Percentiles rank a stretch among this genome's conserved stretches.
Conservation (phyloP, 177 flowering plant genomes). For the Vitis hybrid region DNA sequence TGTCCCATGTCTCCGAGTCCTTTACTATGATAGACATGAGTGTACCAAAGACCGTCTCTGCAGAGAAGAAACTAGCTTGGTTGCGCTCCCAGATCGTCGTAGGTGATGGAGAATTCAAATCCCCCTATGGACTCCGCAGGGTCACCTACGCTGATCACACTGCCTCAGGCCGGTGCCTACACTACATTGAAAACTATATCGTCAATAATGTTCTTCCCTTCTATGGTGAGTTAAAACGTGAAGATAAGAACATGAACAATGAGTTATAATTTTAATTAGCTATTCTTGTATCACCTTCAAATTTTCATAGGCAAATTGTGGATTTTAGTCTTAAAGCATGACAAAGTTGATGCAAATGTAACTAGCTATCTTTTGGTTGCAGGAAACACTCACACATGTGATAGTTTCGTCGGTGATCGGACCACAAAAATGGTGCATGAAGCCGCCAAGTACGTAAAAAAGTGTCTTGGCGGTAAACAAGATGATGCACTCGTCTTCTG, state of each 20-base stretch:
- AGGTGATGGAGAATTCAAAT: slow-evolving; percentile 32
- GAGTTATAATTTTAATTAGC: not conserved
- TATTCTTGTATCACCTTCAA: not conserved
- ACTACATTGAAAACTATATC: slow-evolving; percentile 57
- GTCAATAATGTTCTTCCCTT: slow-evolving; percentile 54
- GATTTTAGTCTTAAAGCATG: too few relatives aligned
- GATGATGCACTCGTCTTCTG: slow-evolving; percentile 64
- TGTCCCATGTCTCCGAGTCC: not conserved
- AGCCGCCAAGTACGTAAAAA: slow-evolving; percentile 60
- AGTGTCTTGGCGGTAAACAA: slow-evolving; percentile 55
- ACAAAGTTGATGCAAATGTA: too few relatives aligned
- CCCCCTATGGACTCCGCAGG: slow-evolving; percentile 59
- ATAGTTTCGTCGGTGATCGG: slow-evolving; percentile 63
- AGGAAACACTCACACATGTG: slow-evolving; percentile 80
- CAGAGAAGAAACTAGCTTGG: slow-evolving; percentile 49
- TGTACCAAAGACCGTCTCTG: slow-evolving; percentile 6
- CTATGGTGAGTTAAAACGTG: slow-evolving; percentile 41
- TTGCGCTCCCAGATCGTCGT: slow-evolving; percentile 63
- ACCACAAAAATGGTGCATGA: slow-evolving; percentile 59
- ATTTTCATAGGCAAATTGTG: not conserved
- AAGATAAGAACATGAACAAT: too few relatives aligned
- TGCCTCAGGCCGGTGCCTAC: slow-evolving; percentile 67
- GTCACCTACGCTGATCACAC: slow-evolving; percentile 78
- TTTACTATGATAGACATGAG: slow-evolving; percentile 20
- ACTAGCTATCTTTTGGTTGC: not conserved